Base-by-base conservation (phyloP, 75 land plant species). In the Azolla pinnata region DNA sequence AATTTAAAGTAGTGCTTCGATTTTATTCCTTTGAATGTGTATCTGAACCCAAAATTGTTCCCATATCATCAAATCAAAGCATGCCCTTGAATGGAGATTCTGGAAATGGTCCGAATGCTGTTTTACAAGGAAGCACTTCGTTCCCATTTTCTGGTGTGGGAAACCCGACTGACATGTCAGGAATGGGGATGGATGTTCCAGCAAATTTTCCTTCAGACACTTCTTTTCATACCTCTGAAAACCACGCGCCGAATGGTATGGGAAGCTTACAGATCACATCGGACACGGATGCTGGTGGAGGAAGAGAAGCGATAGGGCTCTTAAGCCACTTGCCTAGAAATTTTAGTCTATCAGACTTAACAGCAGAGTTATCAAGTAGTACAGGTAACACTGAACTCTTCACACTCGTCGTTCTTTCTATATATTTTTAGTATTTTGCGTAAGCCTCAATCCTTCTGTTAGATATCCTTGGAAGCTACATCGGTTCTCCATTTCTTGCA, bases 301-400 rank as follows among this genome's bases (percentile, higher is more conserved):
- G 74, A 35, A 76, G 85, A 56, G 90, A 86, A 49, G 80, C 96
- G 23, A 74, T 83, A 25, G 70, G 73, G 63, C 69, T 88, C 8
- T 63, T 92, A 23, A 81, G 69, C 42, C 84, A 75, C 66, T 59
- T 92, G 19, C 88, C 84, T 19, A 79, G 97, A 78, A 87, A 87
- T 60, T 87, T 91, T 59, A 91, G 93, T 45, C 79, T 90, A 31
- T 83, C 96, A 58, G 97, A 90, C 69, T 70, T 90, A 31, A 81
- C 91, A 33, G 87, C 83, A 23, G 91, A 86, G 62, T 76, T 83
- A 45, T 64, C 85, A 60, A 85, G 80, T 67, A 61, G 82, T 64
- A 86, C 79, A 75, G 96, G 96, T 89, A 69, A 38, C 7, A 14
- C 14, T 38, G 42, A 38, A 8, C 42, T 14, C 42, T 14, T 14